A percentile compares a stretch with the other conserved stretches of the same genome.
Conservation (phyloP, 2,329 filamentous ascomycete genomes). For the Alternaria viburni region DNA sequence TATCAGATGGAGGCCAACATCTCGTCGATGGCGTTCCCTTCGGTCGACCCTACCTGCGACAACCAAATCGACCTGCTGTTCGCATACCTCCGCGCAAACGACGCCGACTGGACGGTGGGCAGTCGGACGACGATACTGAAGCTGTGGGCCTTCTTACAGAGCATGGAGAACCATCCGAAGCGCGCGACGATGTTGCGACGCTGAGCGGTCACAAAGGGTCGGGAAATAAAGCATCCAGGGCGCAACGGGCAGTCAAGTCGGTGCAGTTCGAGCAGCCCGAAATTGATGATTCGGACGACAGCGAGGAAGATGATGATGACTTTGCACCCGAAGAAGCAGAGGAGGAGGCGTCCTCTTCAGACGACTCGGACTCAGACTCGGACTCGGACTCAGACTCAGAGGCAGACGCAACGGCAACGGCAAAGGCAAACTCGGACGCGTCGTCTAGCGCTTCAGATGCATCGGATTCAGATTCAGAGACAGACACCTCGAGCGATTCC, state of each 20-base stretch:
- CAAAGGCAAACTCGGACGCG: background rate
- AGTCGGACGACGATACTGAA: constrained; percentile 29
- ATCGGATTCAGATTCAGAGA: constrained; percentile 19
- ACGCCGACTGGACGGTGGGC: constrained; percentile 48
- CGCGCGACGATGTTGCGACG: background rate
- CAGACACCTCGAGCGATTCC: constrained; percentile 37
- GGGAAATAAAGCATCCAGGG: background rate
- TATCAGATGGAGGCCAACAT: constrained; percentile 77
- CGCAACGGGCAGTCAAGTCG: constrained; percentile 13
- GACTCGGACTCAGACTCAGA: constrained; percentile 22
- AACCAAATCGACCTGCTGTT: constrained; percentile 68
- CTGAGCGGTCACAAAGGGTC: background rate
- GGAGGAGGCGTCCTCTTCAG: constrained; percentile 14
- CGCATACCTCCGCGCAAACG: constrained; percentile 77
- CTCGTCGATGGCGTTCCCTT: constrained; percentile 86
- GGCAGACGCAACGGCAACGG: constrained; percentile 26
- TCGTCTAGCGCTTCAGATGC: constrained; percentile 33
- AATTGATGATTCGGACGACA: constrained; percentile 15
- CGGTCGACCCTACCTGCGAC: constrained; percentile 72
- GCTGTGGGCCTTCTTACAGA: constrained; percentile 18
- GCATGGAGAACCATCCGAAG: constrained; percentile 3
- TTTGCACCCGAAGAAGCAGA: constrained; percentile 33
- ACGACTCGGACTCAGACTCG: constrained; percentile 20
- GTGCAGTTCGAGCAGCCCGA: constrained; percentile 33
- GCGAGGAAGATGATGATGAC: constrained; percentile 33